phyloP scores from a whole-genome alignment of 2,329 filamentous ascomycete species.

The Neoascochyta sp. region DNA sequence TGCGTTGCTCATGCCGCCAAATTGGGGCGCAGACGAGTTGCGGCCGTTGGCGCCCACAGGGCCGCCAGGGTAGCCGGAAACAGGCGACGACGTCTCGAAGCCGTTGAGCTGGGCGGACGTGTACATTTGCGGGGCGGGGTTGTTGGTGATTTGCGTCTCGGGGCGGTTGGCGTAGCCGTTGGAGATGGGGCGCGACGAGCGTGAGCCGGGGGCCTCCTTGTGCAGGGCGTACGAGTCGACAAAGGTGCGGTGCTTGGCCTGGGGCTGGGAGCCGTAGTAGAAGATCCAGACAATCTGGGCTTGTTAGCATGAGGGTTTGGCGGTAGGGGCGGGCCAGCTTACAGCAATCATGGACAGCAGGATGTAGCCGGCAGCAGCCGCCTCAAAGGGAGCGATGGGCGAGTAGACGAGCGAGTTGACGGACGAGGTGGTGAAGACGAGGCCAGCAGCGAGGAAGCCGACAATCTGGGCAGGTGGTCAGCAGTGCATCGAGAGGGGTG shows the following conservation, averaged over 20 bases:
- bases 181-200: conserved; percentile 66
- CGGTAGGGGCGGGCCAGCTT: conserved; percentile 40
- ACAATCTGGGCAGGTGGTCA: conserved; percentile 57
- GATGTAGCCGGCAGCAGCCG: conserved; percentile 88
- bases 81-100: conserved; percentile 91
- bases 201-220: conserved; percentile 68
- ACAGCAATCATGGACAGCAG: conserved; percentile 89
- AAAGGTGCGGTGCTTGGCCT: conserved; percentile 79
- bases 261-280: conserved; percentile 92
- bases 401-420: conserved; percentile 85
- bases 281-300: conserved; percentile 93
- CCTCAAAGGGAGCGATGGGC: conserved; percentile 69
- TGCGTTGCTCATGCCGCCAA: conserved; percentile 37
- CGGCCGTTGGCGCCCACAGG: conserved; percentile 55
- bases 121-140: conserved; percentile 87
- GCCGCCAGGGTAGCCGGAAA: conserved; percentile 62
- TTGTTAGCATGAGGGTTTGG: conserved; percentile 15
- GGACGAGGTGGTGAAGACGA: conserved; percentile 80
- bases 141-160: conserved; percentile 73
- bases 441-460: conserved; percentile 76
- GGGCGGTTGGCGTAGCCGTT: conserved; percentile 72
- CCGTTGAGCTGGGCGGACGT: conserved; percentile 91
- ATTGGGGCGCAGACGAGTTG: conserved; percentile 54
- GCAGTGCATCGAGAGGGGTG: conserved; percentile 8
- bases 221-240: conserved; percentile 93